phyloP scores from a whole-genome alignment of 805 yeast species.

The Kodamaea laetipori region DNA sequence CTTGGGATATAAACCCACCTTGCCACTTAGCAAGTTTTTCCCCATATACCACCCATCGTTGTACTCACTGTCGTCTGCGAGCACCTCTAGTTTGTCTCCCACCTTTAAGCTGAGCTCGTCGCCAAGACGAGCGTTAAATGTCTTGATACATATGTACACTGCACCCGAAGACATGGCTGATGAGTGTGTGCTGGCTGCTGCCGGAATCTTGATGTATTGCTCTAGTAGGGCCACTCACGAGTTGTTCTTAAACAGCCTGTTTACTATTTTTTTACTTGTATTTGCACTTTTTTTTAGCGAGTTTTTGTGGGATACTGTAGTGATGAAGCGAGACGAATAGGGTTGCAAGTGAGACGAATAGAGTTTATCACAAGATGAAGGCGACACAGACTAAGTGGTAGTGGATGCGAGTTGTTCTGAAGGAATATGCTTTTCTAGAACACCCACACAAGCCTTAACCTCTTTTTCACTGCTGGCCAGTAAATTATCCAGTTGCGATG shows the following conservation, averaged over 20 bases:
- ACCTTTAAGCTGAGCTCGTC: conserved; percentile 81
- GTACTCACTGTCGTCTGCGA: conserved; percentile 90
- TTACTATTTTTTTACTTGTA: background rate
- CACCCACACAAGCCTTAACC: too few relatives aligned
- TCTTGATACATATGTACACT: conserved; percentile 69
- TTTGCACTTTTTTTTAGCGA: background rate
- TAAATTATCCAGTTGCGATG: too few relatives aligned
- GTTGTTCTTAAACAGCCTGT: conserved; percentile 2
- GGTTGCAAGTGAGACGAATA: background rate
- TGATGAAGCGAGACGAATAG: background rate
- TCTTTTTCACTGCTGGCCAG: too few relatives aligned
- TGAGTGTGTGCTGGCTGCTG: background rate
- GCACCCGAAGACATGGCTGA: conserved; percentile 22
- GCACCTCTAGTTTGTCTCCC: conserved; percentile 86
- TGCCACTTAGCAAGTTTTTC: conserved; percentile 65
- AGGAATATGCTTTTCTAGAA: too few relatives aligned
- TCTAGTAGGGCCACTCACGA: too few relatives aligned
- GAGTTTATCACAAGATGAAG: conserved; percentile 5
- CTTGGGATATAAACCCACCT: conserved; percentile 89
- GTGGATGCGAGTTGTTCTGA: too few relatives aligned
- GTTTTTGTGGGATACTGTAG: background rate
- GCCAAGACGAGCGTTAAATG: conserved; percentile 81
- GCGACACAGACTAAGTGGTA: too few relatives aligned
- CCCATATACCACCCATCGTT: conserved; percentile 98
- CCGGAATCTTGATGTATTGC: too few relatives aligned